Conservation (phyloP, 1,284 basidiomycete species). For the Gymnopus androsaceus region DNA sequence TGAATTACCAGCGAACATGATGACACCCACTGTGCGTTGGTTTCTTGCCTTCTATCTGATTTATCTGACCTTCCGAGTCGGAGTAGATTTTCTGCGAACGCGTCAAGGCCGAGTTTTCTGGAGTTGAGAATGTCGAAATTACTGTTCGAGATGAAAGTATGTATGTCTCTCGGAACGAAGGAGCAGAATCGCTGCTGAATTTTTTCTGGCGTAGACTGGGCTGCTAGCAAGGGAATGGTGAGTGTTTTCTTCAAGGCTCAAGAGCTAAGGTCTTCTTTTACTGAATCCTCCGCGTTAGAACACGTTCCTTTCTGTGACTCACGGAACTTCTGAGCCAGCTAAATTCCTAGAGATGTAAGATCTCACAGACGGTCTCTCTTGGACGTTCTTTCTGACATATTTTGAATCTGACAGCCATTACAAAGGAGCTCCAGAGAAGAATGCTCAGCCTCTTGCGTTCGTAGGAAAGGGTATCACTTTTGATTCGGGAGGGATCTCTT, state of each 20-base stretch:
- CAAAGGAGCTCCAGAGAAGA: conserved; percentile 63
- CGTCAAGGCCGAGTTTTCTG: conserved; percentile 67
- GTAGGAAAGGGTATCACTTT: conserved; percentile 92
- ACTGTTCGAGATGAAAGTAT: conserved; percentile 74
- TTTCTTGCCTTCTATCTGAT: background rate
- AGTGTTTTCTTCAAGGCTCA: background rate
- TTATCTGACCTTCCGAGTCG: background rate
- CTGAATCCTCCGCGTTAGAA: conserved; percentile 41
- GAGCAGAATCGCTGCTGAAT: background rate
- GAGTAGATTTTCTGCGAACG: conserved; percentile 48
- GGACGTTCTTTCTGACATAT: background rate
- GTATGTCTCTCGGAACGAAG: conserved; percentile 2
- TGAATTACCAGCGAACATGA: conserved; percentile 84
- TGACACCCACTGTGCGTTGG: conserved; percentile 69
- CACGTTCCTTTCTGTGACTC: conserved; percentile 86
- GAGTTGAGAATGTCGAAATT: conserved; percentile 70
- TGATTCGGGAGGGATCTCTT: conserved; percentile 86
- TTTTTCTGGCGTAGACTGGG: conserved; percentile 2
- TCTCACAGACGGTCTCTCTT: conserved; percentile 7
- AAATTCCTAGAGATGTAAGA: conserved; percentile 86
- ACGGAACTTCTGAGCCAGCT: conserved; percentile 81
- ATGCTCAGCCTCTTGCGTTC: conserved; percentile 69
- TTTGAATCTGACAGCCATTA: conserved; percentile 80
- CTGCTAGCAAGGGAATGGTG: conserved; percentile 13
- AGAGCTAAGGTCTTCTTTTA: conserved; percentile 11